These are phyloP conservation scores for Malassezia obtusa DNA, from an alignment of 1,284 basidiomycete genomes.

Conservation along the genomic window DNA sequence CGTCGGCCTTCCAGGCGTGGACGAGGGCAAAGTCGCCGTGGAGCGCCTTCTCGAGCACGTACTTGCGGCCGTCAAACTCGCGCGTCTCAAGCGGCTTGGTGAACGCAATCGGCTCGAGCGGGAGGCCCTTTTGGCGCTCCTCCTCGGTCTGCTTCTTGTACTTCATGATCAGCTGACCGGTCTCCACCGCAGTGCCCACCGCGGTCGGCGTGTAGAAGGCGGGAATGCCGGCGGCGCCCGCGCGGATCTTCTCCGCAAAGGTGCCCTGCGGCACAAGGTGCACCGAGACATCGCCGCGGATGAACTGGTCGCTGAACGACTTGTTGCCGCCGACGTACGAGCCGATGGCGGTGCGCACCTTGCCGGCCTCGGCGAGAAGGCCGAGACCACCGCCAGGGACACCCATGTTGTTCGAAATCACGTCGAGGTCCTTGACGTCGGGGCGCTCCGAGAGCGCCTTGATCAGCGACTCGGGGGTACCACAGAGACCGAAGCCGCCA, in stretches of 20 bases:
- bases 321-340: constrained; percentile 47
- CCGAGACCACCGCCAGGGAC: constrained; percentile 36
- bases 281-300: constrained; percentile 35
- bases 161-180: constrained; percentile 48
- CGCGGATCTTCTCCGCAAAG: constrained; percentile 77
- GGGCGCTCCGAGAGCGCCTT: constrained; percentile 27
- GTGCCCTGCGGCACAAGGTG: constrained; percentile 52
- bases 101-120: background rate
- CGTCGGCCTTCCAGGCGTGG: constrained; percentile 89
- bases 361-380: constrained; percentile 27
- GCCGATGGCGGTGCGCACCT: constrained; percentile 38
- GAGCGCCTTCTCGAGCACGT: constrained; percentile 77
- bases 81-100: constrained; percentile 54
- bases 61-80: constrained; percentile 70
- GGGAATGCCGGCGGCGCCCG: constrained; percentile 87
- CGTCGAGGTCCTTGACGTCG: constrained; percentile 33
- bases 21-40: constrained; percentile 80
- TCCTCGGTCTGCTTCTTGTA: constrained; percentile 35
- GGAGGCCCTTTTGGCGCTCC: background rate
- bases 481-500: constrained; percentile 45
- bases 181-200: constrained; percentile 49
- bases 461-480: constrained; percentile 45
- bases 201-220: constrained; percentile 94
- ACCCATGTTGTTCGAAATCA: constrained; percentile 46
- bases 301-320: constrained; percentile 39